Evolutionary conservation across 441 rosid genomes (phyloP).

Genomic region (Capsella rubella): DNA sequence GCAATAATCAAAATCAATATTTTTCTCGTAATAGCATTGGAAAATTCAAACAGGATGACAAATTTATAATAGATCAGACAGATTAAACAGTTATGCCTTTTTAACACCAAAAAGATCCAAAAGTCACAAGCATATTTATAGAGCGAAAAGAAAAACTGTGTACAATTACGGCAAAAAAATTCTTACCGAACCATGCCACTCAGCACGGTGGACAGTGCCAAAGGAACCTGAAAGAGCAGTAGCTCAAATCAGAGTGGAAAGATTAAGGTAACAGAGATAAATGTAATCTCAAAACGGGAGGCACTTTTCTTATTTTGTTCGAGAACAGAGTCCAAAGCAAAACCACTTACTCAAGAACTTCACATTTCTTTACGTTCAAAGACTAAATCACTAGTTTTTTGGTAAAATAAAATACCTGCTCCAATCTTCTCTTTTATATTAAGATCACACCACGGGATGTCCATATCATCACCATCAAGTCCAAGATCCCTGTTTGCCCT

Average conservation of each 20-base stretch:
- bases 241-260: conserved; percentile 38
- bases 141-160: neutral
- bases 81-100: conserved; percentile 9
- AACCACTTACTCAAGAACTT: conserved; percentile 12
- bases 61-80: neutral
- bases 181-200: conserved; percentile 99
- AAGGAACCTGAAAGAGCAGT: conserved; percentile 87
- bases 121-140: neutral
- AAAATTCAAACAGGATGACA: no score
- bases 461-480: conserved; percentile 86
- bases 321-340: conserved; percentile 25
- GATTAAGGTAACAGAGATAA: conserved; percentile 26
- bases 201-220: conserved; percentile 99
- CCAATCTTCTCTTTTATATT: conserved; percentile 91
- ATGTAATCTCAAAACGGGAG: conserved; percentile 16
- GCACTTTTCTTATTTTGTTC: neutral
- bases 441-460: conserved; percentile 94
- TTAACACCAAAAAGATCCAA: conserved; percentile 22
- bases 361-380: conserved; percentile 19
- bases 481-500: conserved; percentile 61
- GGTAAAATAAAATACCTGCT: conserved; percentile 68
- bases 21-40: no score
- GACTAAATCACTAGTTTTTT: conserved; percentile 1
- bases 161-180: conserved; percentile 16
- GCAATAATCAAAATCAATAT: conserved; percentile 12